phyloP scores from a whole-genome alignment of 1,284 basidiomycete species.

The Puccinia brachypodii region DNA sequence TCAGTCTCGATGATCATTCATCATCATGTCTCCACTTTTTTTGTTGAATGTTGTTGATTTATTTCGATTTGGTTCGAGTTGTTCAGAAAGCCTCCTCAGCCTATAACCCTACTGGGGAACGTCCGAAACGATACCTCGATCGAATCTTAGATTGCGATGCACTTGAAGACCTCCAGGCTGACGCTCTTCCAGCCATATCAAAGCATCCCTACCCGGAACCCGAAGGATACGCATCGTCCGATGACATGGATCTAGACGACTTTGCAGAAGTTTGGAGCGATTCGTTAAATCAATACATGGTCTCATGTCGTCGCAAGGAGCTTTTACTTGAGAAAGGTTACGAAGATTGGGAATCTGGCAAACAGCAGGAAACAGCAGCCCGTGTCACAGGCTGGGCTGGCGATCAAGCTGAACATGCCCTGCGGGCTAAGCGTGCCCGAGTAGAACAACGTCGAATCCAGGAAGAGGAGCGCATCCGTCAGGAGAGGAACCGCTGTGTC shows the following conservation, averaged over 20 bases:
- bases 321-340: constrained; percentile 30
- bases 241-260: constrained; percentile 46
- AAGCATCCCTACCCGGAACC: constrained; percentile 44
- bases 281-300: constrained; percentile 46
- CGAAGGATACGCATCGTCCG: constrained; percentile 44
- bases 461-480: constrained; percentile 36
- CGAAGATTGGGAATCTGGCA: constrained; percentile 30
- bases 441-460: constrained; percentile 31
- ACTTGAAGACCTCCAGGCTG: constrained; percentile 8
- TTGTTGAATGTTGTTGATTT: neutral
- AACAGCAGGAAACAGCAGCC: constrained; percentile 31
- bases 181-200: constrained; percentile 30
- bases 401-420: constrained; percentile 34
- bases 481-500: constrained; percentile 15
- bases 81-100: constrained; percentile 16
- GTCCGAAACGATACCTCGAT: constrained; percentile 43
- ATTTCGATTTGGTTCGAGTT: neutral
- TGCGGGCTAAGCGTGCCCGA: constrained; percentile 15
- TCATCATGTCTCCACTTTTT: no score
- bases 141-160: constrained; percentile 31
- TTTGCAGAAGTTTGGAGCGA: constrained; percentile 48
- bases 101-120: neutral
- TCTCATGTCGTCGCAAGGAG: constrained; percentile 43
- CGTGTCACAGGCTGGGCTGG: constrained; percentile 44
- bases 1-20: neutral